These are phyloP conservation scores for Diaporthe ampelina DNA, from an alignment of 2,329 filamentous ascomycete species.

Conservation along the genomic window DNA sequence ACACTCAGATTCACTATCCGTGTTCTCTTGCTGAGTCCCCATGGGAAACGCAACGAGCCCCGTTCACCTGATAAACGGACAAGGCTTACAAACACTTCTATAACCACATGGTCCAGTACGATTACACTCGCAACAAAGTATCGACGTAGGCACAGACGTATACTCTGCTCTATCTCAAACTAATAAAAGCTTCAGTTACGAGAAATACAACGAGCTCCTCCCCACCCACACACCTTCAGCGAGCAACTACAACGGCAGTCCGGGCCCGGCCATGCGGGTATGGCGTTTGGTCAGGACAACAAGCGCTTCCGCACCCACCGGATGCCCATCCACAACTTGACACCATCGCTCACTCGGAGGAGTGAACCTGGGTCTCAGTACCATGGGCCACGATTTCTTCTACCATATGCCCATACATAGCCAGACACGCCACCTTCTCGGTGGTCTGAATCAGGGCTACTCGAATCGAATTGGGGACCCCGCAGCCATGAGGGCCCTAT, in stretches of 20 bases:
- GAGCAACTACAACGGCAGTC: slow-evolving; percentile 29
- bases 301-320: slow-evolving; percentile 37
- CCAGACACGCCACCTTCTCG: slow-evolving; percentile 47
- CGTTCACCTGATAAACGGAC: neutral
- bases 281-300: slow-evolving; percentile 34
- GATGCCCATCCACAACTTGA: slow-evolving; percentile 5
- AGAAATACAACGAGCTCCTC: slow-evolving; percentile 34
- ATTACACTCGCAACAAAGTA: neutral
- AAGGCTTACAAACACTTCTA: neutral
- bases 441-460: slow-evolving; percentile 32
- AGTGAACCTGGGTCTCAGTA: too few relatives aligned
- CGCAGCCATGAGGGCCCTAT: too few relatives aligned
- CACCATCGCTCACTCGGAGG: too few relatives aligned
- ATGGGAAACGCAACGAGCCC: too few relatives aligned
- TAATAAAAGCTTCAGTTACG: too few relatives aligned
- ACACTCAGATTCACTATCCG: too few relatives aligned
- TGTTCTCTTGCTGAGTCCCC: too few relatives aligned
- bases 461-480: too few relatives aligned
- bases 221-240: too few relatives aligned
- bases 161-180: too few relatives aligned
- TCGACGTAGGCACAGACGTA: too few relatives aligned
- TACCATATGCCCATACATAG: slow-evolving; percentile 9
- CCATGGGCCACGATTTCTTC: too few relatives aligned
- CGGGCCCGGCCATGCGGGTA: neutral
- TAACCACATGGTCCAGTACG: neutral